Percentiles rank a stretch among this genome's conserved stretches.
phyloP scores from a whole-genome alignment of 208 protist genomes.

The Naegleria fowleri region DNA sequence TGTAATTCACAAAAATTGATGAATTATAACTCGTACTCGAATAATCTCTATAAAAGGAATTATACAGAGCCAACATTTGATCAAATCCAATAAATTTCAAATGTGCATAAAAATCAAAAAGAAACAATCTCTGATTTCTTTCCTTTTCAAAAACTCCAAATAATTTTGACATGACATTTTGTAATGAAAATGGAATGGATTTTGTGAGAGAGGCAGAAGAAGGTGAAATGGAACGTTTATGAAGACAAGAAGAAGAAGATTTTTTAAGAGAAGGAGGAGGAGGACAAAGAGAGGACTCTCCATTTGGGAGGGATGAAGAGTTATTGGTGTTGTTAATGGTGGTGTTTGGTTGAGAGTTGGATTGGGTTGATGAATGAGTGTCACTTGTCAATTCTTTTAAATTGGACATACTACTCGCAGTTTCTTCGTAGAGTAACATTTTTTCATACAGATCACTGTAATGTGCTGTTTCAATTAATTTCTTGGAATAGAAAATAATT shows the following conservation, averaged over 20 bases:
- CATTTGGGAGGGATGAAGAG: too few relatives aligned
- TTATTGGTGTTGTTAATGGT: too few relatives aligned
- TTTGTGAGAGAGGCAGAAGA: not conserved
- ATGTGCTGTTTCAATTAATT: not conserved
- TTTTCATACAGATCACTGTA: not conserved
- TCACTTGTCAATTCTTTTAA: too few relatives aligned
- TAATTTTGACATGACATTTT: not conserved
- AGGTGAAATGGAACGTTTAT: not conserved
- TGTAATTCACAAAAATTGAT: not conserved
- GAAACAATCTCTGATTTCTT: not conserved
- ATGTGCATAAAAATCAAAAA: not conserved
- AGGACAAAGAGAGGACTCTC: too few relatives aligned
- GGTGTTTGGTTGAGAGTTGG: too few relatives aligned
- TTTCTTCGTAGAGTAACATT: not conserved
- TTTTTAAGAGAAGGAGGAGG: too few relatives aligned
- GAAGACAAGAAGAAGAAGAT: not conserved
- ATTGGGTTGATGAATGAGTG: too few relatives aligned
- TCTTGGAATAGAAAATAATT: not conserved
- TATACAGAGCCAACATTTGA: not conserved
- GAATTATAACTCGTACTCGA: not conserved
- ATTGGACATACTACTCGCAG: too few relatives aligned
- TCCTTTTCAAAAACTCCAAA: not conserved
- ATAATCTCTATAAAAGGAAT: not conserved
- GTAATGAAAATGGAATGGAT: not conserved
- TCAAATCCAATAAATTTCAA: constrained; percentile 1